Conservation (phyloP, 768 basidiomycete species). For the Pulveroboletus frians region DNA sequence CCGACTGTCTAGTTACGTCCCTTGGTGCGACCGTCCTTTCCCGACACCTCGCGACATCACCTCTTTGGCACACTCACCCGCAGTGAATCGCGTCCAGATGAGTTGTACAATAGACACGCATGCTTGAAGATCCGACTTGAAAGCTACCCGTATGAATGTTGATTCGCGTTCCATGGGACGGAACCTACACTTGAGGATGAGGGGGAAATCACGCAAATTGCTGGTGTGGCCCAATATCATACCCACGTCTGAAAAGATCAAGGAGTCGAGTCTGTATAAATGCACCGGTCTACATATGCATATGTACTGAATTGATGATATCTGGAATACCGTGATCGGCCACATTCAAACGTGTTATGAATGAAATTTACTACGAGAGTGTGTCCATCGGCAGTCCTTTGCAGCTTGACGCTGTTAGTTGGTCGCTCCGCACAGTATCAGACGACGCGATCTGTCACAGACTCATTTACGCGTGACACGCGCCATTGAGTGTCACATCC, state of each 20-base stretch:
- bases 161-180: too few relatives aligned
- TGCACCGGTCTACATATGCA: not conserved
- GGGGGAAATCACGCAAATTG: too few relatives aligned
- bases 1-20: too few relatives aligned
- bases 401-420: not conserved
- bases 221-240: not conserved
- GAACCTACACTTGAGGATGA: too few relatives aligned
- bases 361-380: not conserved
- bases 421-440: not conserved
- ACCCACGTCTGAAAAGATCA: not conserved
- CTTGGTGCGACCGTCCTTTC: too few relatives aligned
- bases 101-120: too few relatives aligned
- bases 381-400: too few relatives aligned
- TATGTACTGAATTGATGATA: not conserved
- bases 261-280: too few relatives aligned
- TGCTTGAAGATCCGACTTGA: too few relatives aligned
- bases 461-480: constrained; percentile 27
- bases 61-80: too few relatives aligned
- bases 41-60: too few relatives aligned
- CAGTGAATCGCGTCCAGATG: too few relatives aligned
- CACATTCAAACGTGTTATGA: not conserved
- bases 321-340: not conserved
- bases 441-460: constrained; percentile 29
- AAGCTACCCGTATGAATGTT: not conserved
- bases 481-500: constrained; percentile 8